Percentiles rank a stretch among this genome's conserved stretches.
Evolutionary conservation across 2,329 filamentous ascomycete species (phyloP).

Genomic region (Cercospora sojina): DNA sequence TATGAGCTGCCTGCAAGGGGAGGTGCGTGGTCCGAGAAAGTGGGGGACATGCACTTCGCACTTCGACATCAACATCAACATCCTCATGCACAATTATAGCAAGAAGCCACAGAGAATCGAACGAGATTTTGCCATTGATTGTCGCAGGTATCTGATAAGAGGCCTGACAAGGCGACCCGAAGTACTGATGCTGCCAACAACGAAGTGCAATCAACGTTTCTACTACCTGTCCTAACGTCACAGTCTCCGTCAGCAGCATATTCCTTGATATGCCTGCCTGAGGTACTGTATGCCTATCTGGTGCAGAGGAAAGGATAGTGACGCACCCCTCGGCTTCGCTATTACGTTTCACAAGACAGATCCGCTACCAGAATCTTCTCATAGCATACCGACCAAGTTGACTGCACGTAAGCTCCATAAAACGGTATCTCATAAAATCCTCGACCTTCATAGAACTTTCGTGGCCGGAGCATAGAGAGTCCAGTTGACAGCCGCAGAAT

Average conservation of each 20-base stretch:
- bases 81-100: background rate
- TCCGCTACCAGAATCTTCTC: background rate
- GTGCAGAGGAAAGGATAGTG: background rate
- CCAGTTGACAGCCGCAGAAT: background rate
- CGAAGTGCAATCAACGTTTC: background rate
- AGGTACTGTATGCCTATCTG: background rate
- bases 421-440: background rate
- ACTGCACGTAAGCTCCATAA: background rate
- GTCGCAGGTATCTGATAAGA: background rate
- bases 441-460: background rate
- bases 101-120: background rate
- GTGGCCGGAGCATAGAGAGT: background rate
- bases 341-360: background rate
- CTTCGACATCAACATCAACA: background rate
- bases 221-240: background rate
- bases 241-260: background rate
- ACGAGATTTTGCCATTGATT: background rate
- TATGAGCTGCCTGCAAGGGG: background rate
- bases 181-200: background rate
- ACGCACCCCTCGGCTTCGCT: too few relatives aligned
- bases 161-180: background rate
- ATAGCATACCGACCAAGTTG: background rate
- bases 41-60: background rate
- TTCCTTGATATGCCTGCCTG: background rate
- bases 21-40: conserved; percentile 4